Conservation (phyloP, 441 rosid species). For the Dalechampia spathulata region DNA sequence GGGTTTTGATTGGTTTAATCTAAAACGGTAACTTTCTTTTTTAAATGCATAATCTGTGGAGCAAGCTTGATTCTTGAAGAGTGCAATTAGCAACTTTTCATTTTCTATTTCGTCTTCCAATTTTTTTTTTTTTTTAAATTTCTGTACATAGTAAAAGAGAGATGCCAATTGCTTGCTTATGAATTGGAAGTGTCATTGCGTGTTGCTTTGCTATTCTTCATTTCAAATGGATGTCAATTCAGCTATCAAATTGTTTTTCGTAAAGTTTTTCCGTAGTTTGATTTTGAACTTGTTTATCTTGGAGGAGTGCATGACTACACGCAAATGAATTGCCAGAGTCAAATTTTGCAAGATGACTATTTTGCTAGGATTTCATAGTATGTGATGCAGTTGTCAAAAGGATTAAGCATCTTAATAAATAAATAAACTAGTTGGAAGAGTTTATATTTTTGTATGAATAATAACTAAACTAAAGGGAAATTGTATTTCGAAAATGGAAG, state of each 20-base stretch:
- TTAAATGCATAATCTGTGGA: too few relatives aligned
- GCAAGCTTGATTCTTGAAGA: too few relatives aligned
- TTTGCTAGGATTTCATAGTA: background rate
- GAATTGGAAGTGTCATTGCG: too few relatives aligned
- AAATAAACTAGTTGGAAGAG: background rate
- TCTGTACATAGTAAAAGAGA: too few relatives aligned
- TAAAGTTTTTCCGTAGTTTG: background rate
- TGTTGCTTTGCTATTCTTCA: background rate
- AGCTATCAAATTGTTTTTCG: background rate
- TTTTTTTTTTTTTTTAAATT: too few relatives aligned
- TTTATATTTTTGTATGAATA: background rate
- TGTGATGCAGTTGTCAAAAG: background rate
- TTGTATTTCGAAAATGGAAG: background rate
- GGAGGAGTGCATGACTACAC: background rate
- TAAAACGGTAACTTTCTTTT: too few relatives aligned
- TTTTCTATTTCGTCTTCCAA: too few relatives aligned
- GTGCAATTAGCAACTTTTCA: too few relatives aligned
- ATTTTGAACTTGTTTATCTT: background rate
- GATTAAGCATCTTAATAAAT: too few relatives aligned
- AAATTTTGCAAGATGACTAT: background rate
- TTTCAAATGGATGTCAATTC: background rate
- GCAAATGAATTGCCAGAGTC: background rate
- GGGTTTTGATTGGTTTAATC: conserved; percentile 19
- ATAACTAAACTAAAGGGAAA: background rate
- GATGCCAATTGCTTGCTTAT: too few relatives aligned